Percentiles rank a stretch among this genome's conserved stretches.
Conservation (phyloP, 192 early-diverging fungal species). For the Linnemannia zychae region DNA sequence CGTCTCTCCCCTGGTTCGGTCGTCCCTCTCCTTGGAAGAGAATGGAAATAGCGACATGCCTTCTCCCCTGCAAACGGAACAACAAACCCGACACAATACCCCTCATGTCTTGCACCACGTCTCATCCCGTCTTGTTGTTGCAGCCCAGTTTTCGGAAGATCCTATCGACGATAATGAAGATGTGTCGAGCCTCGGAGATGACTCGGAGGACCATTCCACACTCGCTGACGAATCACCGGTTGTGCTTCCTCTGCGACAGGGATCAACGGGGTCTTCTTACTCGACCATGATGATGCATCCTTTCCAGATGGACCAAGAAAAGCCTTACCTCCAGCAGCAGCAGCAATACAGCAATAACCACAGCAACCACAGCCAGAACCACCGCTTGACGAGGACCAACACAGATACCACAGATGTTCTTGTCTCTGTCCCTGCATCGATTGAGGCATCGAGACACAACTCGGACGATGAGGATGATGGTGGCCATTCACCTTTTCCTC, state of each 20-base stretch:
- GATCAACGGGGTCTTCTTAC: not conserved
- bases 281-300: not conserved
- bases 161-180: conserved; percentile 21
- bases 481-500: not conserved
- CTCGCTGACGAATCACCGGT: not conserved
- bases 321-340: not conserved
- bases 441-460: conserved; percentile 26
- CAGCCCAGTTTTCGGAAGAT: conserved; percentile 8
- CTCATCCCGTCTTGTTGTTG: conserved; percentile 10
- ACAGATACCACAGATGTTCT: conserved; percentile 33
- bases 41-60: conserved; percentile 29
- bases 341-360: not conserved
- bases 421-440: conserved; percentile 22
- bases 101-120: conserved; percentile 4
- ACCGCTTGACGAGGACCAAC: conserved; percentile 14
- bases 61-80: not conserved
- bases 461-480: conserved; percentile 29
- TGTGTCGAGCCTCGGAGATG: conserved; percentile 27
- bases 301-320: not conserved
- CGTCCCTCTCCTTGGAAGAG: conserved; percentile 12
- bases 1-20: conserved; percentile 9
- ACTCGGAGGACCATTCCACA: not conserved
- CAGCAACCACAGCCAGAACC: not conserved
- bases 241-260: not conserved
- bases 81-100: conserved; percentile 4